Conservation (phyloP, 768 basidiomycete species). For the Leccinum uliginosum region DNA sequence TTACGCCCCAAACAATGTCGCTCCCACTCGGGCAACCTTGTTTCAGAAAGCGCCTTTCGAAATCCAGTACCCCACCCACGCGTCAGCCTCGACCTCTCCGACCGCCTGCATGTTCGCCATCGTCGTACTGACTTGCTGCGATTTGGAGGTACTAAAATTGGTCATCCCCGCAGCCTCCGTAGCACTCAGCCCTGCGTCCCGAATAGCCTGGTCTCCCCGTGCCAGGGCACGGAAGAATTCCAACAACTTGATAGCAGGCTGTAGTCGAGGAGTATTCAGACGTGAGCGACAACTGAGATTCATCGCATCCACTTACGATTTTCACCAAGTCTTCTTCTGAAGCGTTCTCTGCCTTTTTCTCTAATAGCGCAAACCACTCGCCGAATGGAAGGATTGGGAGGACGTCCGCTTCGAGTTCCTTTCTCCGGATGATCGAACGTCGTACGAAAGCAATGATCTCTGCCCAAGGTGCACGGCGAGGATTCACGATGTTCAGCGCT, state of each 20-base stretch:
- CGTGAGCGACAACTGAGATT: neutral
- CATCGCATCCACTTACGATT: constrained; percentile 26
- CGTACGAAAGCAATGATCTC: constrained; percentile 26
- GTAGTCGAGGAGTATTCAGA: neutral
- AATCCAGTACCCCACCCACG: constrained; percentile 21
- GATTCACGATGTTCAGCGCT: constrained; percentile 38
- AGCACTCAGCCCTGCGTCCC: neutral
- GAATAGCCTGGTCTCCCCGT: constrained; percentile 13
- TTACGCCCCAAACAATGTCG: too few species aligned
- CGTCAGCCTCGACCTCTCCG: constrained; percentile 20
- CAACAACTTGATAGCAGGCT: constrained; percentile 35
- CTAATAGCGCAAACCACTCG: constrained; percentile 33
- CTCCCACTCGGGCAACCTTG: neutral
- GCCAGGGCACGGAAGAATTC: constrained; percentile 30
- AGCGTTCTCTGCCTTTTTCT: constrained; percentile 15
- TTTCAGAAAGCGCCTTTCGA: neutral
- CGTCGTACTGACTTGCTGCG: constrained; percentile 15
- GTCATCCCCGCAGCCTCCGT: constrained; percentile 22
- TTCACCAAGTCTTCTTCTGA: constrained; percentile 25
- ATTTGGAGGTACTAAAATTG: constrained; percentile 15
- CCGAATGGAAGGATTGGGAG: constrained; percentile 32
- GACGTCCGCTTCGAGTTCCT: neutral
- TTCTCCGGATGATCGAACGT: constrained; percentile 12
- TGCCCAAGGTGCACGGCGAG: constrained; percentile 32
- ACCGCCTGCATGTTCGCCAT: constrained; percentile 25